Evolutionary conservation across 306 rosid species (phyloP), one percentile per base, ranked within the genome.

Genomic region (Begonia loranthoides): DNA sequence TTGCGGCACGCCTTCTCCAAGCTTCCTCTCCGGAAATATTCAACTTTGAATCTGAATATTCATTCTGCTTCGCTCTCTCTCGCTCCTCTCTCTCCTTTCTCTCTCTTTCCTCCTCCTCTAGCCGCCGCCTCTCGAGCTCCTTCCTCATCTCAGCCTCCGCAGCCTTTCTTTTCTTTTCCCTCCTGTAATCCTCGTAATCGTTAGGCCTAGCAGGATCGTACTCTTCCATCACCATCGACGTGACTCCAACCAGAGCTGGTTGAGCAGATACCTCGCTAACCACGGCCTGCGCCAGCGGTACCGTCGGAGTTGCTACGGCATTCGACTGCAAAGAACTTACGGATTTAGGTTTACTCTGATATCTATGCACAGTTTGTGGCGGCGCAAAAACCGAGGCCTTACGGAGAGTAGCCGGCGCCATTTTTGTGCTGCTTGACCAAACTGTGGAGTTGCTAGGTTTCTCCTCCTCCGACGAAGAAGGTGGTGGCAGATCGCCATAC

Each of bases 401-500:
- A 28, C 97, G 94, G 68, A 90, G 89, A 1, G 94, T 82, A 50
- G 93, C 82, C 43, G 99, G 99, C 43, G 99, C 99, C 99, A 90
- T 90, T 64, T 86, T 90, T 52, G 94, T 79, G 77, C 79, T 80
- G 71, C 73, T 72, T 0, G 94, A 90, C 99, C 99, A 90, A 9
- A 90, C 95, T 49, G 87, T 78, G 50, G 86, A 12, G 64, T 73
- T 79, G 75, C 69, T 78, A 12, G 94, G 74, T 45, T 86, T 90
- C 9, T 90, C 99, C 51, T 90, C 94, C 28, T 90, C 95, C 13
- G 94, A 82, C 15, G 99, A 82, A 12, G 95, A 82, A 2, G 95
- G 99, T 5, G 99, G 99, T 49, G 99, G 99, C 33, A 90, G 86
- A 75, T 90, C 99, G 1, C 99, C 99, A 19, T 90, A 90, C 66